Evolutionary conservation across 2,329 filamentous ascomycete genomes (phyloP), one percentile per base, ranked within the genome.

Genomic region (Paecilomyces sp.): DNA sequence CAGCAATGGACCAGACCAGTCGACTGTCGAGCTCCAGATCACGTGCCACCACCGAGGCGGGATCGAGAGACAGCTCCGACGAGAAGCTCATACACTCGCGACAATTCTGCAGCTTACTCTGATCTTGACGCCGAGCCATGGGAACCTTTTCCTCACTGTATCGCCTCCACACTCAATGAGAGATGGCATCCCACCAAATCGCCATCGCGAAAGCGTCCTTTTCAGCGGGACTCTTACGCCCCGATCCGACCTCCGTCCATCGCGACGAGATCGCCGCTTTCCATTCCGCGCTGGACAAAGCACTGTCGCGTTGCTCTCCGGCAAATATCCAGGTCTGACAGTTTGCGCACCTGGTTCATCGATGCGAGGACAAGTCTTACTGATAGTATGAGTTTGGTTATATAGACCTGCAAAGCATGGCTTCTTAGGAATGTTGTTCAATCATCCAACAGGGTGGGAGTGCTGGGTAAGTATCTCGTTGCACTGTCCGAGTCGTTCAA

Each of bases 391-490:
- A 57, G 55, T 58, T 52, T 57, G 60, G 65, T 59, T 59, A 59
- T 67, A 62, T 85, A 96, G 92, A 89, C 85, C 81, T 92, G 90
- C 83, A 96, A 92, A 83, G 82, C 84, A 77, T 96, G 91, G 91
- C 88, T 93, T 69, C 77, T 92, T 71, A 82, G 83, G 67, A 85
- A 91, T 78, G 80, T 93, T 71, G 81, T 85, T 67, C 82, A 83
- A 60, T 94, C 91, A 61, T 74, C 83, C 59, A 79, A 82, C 65
- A 87, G 91, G 67, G 82, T 85, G 64, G 77, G 80, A 60, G 84
- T 87, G 51, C 78, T 95, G 65, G 89, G 85, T 66, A 92, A 91
- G 76, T 96, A 91, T 75, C 78, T 95, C 63, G 82, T 83, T 62
- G 85, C 88, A 55, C 77, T 93, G 61, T 83, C 88, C 64, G 84